phyloP scores from a whole-genome alignment of 2,329 filamentous ascomycete genomes.

The Juglanconis oblonga region DNA sequence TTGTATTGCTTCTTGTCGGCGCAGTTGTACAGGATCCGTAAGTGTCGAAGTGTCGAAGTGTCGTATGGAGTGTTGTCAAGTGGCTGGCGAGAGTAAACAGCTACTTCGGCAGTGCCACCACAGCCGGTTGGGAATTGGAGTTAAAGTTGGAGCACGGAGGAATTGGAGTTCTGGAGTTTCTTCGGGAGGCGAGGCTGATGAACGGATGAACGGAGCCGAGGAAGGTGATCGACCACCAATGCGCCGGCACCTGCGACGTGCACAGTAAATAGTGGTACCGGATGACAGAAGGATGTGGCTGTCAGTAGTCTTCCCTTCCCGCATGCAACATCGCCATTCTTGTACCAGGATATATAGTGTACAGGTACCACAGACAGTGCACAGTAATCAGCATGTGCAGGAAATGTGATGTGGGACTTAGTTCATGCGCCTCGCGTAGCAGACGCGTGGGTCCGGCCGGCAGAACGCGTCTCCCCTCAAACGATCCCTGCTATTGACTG shows the following conservation, averaged over 20 bases:
- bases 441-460: background rate
- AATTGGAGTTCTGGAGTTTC: no score
- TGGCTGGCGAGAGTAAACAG: background rate
- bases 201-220: background rate
- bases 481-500: no score
- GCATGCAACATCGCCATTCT: background rate
- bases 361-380: no score
- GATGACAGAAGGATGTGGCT: background rate
- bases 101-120: no score
- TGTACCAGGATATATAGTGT: background rate
- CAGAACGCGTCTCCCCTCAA: background rate
- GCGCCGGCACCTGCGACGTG: no score
- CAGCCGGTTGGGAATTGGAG: no score
- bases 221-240: background rate
- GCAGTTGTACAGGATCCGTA: no score
- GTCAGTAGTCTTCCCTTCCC: background rate
- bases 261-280: background rate
- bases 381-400: background rate
- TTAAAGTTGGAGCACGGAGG: no score
- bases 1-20: background rate
- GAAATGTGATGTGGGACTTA: background rate
- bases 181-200: no score
- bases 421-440: background rate
- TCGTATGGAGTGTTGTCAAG: no score
- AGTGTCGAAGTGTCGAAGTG: no score